These are phyloP conservation scores for Xylaria telfairii DNA, from an alignment of 495 filamentous ascomycete species.

Conservation along the genomic window DNA sequence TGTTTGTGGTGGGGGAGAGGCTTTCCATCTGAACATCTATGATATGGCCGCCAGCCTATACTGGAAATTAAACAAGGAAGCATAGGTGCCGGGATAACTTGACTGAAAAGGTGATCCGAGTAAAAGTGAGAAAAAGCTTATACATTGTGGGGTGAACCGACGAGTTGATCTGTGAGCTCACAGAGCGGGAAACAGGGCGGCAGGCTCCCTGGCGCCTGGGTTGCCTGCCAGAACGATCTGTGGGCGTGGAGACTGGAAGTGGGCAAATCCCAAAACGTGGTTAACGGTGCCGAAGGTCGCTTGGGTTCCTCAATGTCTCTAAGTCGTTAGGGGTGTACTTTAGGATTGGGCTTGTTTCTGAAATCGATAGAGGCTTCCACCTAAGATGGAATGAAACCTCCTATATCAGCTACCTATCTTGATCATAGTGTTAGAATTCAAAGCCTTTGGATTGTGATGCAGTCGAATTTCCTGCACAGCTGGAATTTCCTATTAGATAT, in stretches of 20 bases:
- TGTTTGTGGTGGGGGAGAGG: background rate
- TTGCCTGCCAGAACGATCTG: constrained; percentile 17
- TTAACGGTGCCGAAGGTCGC: constrained; percentile 23
- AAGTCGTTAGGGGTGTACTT: constrained; percentile 9
- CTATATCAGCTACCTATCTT: background rate
- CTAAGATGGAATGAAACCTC: background rate
- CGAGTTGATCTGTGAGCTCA: constrained; percentile 1
- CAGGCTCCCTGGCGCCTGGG: constrained; percentile 3
- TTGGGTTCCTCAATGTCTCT: background rate
- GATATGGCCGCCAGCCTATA: background rate
- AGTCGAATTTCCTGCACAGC: background rate
- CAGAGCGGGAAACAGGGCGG: background rate
- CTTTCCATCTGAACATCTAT: background rate
- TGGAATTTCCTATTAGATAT: background rate
- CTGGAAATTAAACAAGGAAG: background rate
- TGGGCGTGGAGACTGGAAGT: constrained; percentile 9
- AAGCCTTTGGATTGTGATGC: background rate
- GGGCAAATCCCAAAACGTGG: constrained; percentile 28
- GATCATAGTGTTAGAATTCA: background rate
- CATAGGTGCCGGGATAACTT: background rate
- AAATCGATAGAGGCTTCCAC: background rate
- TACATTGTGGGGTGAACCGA: constrained; percentile 11
- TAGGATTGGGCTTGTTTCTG: background rate
- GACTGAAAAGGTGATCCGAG: background rate
- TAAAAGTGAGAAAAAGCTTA: background rate